Evolutionary conservation across 2,329 filamentous ascomycete species (phyloP), one percentile per base, ranked within the genome.

Genomic region (Ilyonectria robusta): DNA sequence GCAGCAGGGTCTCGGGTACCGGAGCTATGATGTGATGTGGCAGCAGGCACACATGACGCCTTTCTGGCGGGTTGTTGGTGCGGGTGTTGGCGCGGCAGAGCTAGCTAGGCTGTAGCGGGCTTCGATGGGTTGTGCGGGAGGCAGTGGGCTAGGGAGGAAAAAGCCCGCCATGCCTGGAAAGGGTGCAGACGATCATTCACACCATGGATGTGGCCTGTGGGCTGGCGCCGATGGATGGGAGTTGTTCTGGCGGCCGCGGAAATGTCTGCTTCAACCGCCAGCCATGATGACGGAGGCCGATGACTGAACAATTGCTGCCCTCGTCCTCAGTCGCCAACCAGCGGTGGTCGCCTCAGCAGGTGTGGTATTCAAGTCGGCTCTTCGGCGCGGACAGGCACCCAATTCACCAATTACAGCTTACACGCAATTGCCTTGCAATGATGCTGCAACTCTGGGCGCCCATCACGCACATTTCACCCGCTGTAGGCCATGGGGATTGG

Each of bases 1-100:
- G 17, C 7, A 47, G 21, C 26, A 26, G 17, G 51, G 40, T 51
- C 44, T 65, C 48, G 50, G 61, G 33, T 29, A 42, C 40, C 54
- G 55, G 51, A 42, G 48, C 56, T 51, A 57, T 60, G 62, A 65
- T 46, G 51, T 65, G 62, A 65, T 61, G 62, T 56, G 42, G 35
- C n/a, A 40, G 51, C 42, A 29, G 9, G 50, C 50, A 61, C 57
- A 65, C 62, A 61, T 61, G 57, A 65, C 62, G 57, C 42, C 62
- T 65, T 65, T 46, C 42, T 40, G 46, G 42, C 26, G 37, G 54
- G 54, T 46, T 46, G 44, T 23, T 46, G 44, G 44, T 46, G 44
- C 44, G 44, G 44, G 44, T 21, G 44, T 21, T 46, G 57, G 62
- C 56, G 56, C 62, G 56, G 62, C 62, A 65, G 50, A 50, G 44